Evolutionary conservation across 2,329 filamentous ascomycete genomes (phyloP).

Genomic region (Paraconiothyrium brasiliense): DNA sequence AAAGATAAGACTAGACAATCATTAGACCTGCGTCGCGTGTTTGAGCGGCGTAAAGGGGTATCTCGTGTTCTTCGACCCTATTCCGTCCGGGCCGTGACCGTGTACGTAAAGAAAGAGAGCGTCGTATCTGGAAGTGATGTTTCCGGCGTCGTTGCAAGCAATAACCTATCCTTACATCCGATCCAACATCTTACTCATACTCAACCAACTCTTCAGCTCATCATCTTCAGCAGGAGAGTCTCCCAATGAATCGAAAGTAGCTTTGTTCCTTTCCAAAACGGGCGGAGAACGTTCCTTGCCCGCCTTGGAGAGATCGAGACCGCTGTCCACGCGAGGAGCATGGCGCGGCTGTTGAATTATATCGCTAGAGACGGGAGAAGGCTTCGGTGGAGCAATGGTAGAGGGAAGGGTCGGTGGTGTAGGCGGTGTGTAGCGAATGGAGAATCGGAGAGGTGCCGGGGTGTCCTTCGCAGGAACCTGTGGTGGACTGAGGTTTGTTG

Average conservation of each 20-base stretch:
- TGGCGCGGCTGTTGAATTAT: neutral
- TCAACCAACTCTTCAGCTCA: constrained; percentile 10
- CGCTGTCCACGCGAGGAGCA: constrained; percentile 23
- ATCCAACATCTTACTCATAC: constrained; percentile 7
- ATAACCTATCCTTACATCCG: neutral
- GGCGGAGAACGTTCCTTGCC: constrained; percentile 19
- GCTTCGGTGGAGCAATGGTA: neutral
- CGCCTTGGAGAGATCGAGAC: constrained; percentile 17
- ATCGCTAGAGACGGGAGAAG: neutral
- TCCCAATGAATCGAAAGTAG: constrained; percentile 15
- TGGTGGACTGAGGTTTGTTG: neutral
- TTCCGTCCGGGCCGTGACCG: neutral
- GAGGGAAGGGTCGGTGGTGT: constrained; percentile 2
- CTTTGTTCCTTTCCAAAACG: constrained; percentile 21
- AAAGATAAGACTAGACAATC: neutral
- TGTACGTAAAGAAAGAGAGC: neutral
- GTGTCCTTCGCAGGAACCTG: neutral
- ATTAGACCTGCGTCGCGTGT: neutral
- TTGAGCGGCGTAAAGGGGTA: neutral
- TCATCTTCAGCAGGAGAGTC: neutral
- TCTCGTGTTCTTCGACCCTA: constrained; percentile 3
- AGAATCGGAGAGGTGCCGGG: constrained; percentile 7
- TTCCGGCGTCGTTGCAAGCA: neutral
- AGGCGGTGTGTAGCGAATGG: constrained; percentile 21
- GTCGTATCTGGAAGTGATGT: neutral